Base-by-base conservation (phyloP, 192 early-diverging fungal species). In the Backusella parvicylindrica region DNA sequence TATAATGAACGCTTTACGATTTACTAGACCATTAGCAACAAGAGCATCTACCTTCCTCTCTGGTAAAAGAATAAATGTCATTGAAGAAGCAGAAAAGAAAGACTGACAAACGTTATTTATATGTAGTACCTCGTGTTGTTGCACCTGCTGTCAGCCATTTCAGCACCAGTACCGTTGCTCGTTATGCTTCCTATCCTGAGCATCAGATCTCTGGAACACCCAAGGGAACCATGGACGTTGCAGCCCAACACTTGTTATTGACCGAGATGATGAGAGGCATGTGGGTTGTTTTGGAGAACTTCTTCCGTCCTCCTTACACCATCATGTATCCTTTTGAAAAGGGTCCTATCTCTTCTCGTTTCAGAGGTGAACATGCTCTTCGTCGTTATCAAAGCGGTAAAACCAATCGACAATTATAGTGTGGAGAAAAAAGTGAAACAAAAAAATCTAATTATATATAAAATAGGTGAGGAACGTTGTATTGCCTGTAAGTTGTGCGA, bases 401-500 rank as follows among this genome's bases (percentile, higher is more conserved):
- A 84, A 43, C n/a, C n/a, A n/a, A n/a, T n/a, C 30, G 9, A 49
- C 6, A 68, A 21, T 26, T 9, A 76, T 7, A 53, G 9, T 60
- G 23, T 28, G 23, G 53, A 26, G 8, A 13, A 56, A 26, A 2
- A 21, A 3, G 37, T 0, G n/a, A n/a, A n/a, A n/a, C n/a, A n/a
- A n/a, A 26, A 18, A 28, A 12, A 28, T 8, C 21, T 28, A 26
- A 56, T 56, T 50, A 18, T 2, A 56, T n/a, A n/a, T 18, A 35
- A 37, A 37, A 5, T 79, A 93, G 93, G 97, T 64, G 97, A 98
- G 79, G 97, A 98, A 85, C 93, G 97, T 53, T 99, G 95, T 80
- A 99, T 99, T 90, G 95, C 97, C 36, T 99, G 97, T 86, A 99
- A 99, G 79, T 83, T 99, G 50, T 99, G 97, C 75, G 96, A 99